Evolutionary conservation across 306 rosid species (phyloP), one percentile per base, ranked within the genome.

Genomic region (Glycyrrhiza uralensis): DNA sequence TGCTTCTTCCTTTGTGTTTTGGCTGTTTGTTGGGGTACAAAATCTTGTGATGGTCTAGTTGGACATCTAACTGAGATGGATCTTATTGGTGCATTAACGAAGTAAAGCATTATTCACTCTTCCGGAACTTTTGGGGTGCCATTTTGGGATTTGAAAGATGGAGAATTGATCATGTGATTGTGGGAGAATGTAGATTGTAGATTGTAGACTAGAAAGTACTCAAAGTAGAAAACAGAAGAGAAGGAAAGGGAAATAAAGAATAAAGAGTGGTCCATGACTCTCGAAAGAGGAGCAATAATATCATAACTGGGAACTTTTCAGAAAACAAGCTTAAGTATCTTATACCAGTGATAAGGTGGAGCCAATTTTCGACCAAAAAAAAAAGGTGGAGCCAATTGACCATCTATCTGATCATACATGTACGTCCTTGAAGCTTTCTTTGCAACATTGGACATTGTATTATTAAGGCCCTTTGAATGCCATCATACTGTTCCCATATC

Each of bases 231-330:
- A 52, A 17, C 15, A 1, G 19, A 35, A 11, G 11, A 32, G 36
- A 6, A 3, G 8, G 23, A 18, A 38, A 51, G 7, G 12, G 69
- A 33, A 29, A 29, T 38, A 13, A 69, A 41, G 46, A 4, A 49
- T 44, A 4, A 20, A 49, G 63, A 61, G 41, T 41, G 76, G 73
- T 52, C 62, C 68, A 20, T 44, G 6, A 70, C 29, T 29, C 79
- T 54, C 63, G 61, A 32, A 62, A 75, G 41, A 30, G 5, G 23
- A 2, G n/a, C n/a, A n/a, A n/a, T n/a, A n/a, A n/a, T n/a, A n/a
- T n/a, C n/a, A n/a, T n/a, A n/a, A n/a, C n/a, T n/a, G n/a, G n/a
- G n/a, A n/a, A n/a, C n/a, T n/a, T n/a, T n/a, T n/a, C n/a, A n/a
- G n/a, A n/a, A n/a, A n/a, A n/a, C n/a, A n/a, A n/a, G n/a, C n/a